A percentile compares a stretch with the other conserved stretches of the same genome.
Conservation (phyloP, 2,329 filamentous ascomycete species). For the Trichoderma sp. region DNA sequence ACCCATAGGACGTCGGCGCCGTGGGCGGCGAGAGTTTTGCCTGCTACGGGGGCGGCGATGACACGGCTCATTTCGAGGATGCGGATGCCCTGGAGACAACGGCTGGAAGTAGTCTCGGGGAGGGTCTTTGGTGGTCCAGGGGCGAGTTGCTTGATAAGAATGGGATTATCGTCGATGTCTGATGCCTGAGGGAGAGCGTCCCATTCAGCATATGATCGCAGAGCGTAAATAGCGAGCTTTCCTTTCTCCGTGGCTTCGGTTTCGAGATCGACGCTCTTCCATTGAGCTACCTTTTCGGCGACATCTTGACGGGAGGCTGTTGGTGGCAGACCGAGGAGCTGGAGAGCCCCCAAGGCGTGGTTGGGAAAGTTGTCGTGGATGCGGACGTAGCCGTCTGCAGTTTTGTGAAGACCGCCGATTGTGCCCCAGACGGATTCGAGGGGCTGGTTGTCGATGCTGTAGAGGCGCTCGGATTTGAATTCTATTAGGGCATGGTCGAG, state of each 20-base stretch:
- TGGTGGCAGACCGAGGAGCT: constrained; percentile 39
- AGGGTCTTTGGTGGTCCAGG: constrained; percentile 14
- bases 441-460: constrained; percentile 40
- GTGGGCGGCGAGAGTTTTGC: constrained; percentile 65
- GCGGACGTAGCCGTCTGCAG: constrained; percentile 50
- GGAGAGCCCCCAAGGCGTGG: constrained; percentile 44
- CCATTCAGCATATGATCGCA: constrained; percentile 52
- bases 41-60: constrained; percentile 68
- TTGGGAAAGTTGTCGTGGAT: constrained; percentile 55
- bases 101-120: background rate
- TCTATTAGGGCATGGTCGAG: constrained; percentile 48
- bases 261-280: constrained; percentile 49
- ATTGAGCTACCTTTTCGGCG: constrained; percentile 35
- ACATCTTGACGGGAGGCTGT: constrained; percentile 39
- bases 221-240: constrained; percentile 45
- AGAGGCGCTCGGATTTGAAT: constrained; percentile 52
- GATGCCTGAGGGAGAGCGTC: constrained; percentile 46
- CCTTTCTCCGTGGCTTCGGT: constrained; percentile 38
- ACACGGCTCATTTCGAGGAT: constrained; percentile 71
- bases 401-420: constrained; percentile 51
- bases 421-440: constrained; percentile 36
- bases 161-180: constrained; percentile 45
- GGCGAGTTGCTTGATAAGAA: constrained; percentile 39
- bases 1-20: constrained; percentile 70
- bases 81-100: constrained; percentile 56